These are phyloP conservation scores for Podaxis sp. DNA, from an alignment of 768 basidiomycete genomes.

Conservation along the genomic window DNA sequence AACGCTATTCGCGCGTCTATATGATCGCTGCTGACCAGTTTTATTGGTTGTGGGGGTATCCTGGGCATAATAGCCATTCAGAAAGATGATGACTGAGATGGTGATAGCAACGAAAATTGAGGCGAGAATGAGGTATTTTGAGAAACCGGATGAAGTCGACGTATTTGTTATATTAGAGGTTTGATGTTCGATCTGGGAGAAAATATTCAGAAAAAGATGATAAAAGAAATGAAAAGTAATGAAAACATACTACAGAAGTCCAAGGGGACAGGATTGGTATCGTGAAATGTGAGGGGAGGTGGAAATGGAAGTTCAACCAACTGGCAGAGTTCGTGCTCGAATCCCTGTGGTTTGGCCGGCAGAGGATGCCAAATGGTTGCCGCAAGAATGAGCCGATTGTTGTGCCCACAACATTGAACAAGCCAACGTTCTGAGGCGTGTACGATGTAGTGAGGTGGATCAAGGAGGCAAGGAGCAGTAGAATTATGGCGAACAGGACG, in stretches of 20 bases:
- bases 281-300: slow-evolving; percentile 62
- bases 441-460: slow-evolving; percentile 34
- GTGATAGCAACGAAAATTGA: neutral
- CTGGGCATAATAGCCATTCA: neutral
- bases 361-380: slow-evolving; percentile 4
- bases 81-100: neutral
- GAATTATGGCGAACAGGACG: slow-evolving; percentile 33
- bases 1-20: neutral
- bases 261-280: slow-evolving; percentile 80
- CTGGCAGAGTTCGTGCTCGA: neutral
- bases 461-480: slow-evolving; percentile 34
- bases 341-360: slow-evolving; percentile 18
- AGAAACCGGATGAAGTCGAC: slow-evolving; percentile 2
- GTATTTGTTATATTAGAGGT: slow-evolving; percentile 35
- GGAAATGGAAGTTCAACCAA: slow-evolving; percentile 8
- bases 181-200: slow-evolving; percentile 71
- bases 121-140: neutral
- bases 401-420: neutral
- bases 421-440: slow-evolving; percentile 20
- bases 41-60: neutral
- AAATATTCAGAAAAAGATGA: neutral
- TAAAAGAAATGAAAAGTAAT: neutral
- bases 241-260: slow-evolving; percentile 60
- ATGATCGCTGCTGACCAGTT: neutral
- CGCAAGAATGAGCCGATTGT: neutral